phyloP scores from a whole-genome alignment of 176 grass and related monocot species.

The Avena atlantica region DNA sequence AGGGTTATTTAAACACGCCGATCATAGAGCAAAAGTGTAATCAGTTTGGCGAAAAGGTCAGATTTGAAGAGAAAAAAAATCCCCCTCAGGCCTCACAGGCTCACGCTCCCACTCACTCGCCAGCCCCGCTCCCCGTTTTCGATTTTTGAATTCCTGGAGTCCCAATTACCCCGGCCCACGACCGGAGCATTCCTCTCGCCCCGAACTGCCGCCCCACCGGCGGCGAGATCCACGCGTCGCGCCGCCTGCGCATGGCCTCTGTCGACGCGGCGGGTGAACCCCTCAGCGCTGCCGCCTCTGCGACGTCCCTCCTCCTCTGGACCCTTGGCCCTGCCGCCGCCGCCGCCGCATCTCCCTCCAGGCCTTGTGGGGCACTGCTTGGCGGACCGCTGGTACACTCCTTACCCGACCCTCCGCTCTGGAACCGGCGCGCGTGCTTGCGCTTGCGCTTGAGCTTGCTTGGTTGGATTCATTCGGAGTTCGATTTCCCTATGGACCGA shows the following conservation, averaged over 20 bases:
- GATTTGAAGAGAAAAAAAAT: no score
- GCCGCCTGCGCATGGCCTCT: background rate
- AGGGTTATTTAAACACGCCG: no score
- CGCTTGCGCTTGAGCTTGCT: background rate
- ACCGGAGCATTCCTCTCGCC: background rate
- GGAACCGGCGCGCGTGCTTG: background rate
- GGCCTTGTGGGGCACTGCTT: slow-evolving; percentile 37
- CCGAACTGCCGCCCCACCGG: background rate
- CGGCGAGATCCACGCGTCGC: background rate
- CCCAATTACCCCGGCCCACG: background rate
- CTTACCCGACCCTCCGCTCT: background rate
- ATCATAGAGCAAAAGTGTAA: no score
- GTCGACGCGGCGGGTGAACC: slow-evolving; percentile 36
- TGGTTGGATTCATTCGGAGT: background rate
- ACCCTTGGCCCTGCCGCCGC: slow-evolving; percentile 40
- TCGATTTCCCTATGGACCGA: slow-evolving; percentile 23
- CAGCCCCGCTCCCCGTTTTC: background rate
- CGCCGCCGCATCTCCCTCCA: slow-evolving; percentile 31
- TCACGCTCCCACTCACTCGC: background rate
- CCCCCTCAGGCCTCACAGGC: no score
- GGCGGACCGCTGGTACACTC: slow-evolving; percentile 25
- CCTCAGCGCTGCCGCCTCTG: slow-evolving; percentile 19
- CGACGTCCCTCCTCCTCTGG: slow-evolving; percentile 49
- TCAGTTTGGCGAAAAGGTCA: no score
- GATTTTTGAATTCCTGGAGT: slow-evolving; percentile 37